phyloP scores from a whole-genome alignment of 352 stramenopile genomes.

The Globisporangium perplexum region DNA sequence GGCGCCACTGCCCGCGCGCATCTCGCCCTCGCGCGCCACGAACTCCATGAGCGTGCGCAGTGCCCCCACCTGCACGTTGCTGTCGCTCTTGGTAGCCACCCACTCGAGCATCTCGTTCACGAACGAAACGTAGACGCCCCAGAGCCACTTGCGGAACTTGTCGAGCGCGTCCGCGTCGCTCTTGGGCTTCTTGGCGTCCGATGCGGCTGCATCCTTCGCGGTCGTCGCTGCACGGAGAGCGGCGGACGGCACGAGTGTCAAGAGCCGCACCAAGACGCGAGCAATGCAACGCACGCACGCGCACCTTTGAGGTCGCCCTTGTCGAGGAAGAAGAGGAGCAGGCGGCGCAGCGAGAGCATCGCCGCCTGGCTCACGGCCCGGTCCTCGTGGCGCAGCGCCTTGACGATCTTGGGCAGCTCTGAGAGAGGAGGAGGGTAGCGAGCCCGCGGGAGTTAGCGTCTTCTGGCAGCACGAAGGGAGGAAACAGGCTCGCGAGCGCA shows the following conservation, averaged over 20 bases:
- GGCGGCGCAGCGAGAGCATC: slow-evolving; percentile 73
- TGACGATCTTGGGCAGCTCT: slow-evolving; percentile 74
- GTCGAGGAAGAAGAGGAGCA: slow-evolving; percentile 81
- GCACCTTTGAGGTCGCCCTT: slow-evolving; percentile 66
- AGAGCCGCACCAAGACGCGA: neutral
- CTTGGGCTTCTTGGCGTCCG: slow-evolving; percentile 36
- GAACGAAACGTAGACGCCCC: slow-evolving; percentile 73
- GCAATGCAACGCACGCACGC: neutral
- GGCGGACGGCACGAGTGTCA: too few relatives aligned
- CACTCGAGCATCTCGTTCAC: slow-evolving; percentile 81
- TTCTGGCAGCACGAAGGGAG: neutral
- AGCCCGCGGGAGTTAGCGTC: neutral
- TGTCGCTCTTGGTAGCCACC: slow-evolving; percentile 47
- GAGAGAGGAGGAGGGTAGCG: neutral
- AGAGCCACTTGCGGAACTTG: slow-evolving; percentile 82
- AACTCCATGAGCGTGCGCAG: slow-evolving; percentile 89
- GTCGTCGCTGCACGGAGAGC: neutral
- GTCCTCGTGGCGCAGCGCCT: slow-evolving; percentile 63
- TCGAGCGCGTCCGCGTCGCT: slow-evolving; percentile 41
- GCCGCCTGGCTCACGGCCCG: slow-evolving; percentile 66
- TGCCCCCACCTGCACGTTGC: slow-evolving; percentile 66
- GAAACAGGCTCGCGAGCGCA: slow-evolving; percentile 6
- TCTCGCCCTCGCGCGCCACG: slow-evolving; percentile 65
- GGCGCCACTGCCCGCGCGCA: slow-evolving; percentile 17
- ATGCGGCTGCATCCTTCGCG: slow-evolving; percentile 9